phyloP scores from a whole-genome alignment of 192 early-diverging fungal species.

The Entomortierella beljakovae region DNA sequence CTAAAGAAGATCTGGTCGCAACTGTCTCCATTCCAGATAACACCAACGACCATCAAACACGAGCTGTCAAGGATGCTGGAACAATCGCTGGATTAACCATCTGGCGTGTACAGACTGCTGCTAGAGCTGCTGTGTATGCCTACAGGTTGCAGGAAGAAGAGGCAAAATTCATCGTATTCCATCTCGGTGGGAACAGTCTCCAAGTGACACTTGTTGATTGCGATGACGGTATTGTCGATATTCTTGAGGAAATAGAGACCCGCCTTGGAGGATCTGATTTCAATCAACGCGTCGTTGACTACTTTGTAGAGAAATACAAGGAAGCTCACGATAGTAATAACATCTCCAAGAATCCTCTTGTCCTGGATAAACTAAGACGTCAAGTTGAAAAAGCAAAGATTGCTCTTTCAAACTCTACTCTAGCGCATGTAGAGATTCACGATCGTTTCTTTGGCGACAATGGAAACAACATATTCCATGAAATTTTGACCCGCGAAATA shows the following conservation, averaged over 20 bases:
- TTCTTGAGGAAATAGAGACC: slow-evolving; percentile 87
- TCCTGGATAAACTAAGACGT: slow-evolving; percentile 90
- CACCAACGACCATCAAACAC: slow-evolving; percentile 93
- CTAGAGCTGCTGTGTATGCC: slow-evolving; percentile 89
- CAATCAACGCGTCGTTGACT: slow-evolving; percentile 86
- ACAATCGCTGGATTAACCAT: slow-evolving; percentile 87
- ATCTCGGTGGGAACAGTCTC: slow-evolving; percentile 89
- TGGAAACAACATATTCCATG: too few species aligned
- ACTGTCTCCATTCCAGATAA: slow-evolving; percentile 97
- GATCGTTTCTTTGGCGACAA: slow-evolving; percentile 90
- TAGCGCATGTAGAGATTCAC: slow-evolving; percentile 87
- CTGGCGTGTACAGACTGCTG: slow-evolving; percentile 93
- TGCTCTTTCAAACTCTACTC: slow-evolving; percentile 88
- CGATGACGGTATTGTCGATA: slow-evolving; percentile 81
- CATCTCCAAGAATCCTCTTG: slow-evolving; percentile 82
- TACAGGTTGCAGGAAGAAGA: slow-evolving; percentile 87
- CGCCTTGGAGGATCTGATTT: slow-evolving; percentile 89
- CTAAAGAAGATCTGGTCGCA: slow-evolving; percentile 87
- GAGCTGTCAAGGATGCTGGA: slow-evolving; percentile 94
- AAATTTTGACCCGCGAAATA: slow-evolving; percentile 93
- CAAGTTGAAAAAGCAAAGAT: slow-evolving; percentile 97
- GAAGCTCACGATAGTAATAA: slow-evolving; percentile 85
- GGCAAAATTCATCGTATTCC: slow-evolving; percentile 81
- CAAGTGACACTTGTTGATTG: slow-evolving; percentile 88
- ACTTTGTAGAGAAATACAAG: slow-evolving; percentile 94